These are phyloP conservation scores for Acer negundo DNA, from an alignment of 345 rosid species.

Conservation along the genomic window DNA sequence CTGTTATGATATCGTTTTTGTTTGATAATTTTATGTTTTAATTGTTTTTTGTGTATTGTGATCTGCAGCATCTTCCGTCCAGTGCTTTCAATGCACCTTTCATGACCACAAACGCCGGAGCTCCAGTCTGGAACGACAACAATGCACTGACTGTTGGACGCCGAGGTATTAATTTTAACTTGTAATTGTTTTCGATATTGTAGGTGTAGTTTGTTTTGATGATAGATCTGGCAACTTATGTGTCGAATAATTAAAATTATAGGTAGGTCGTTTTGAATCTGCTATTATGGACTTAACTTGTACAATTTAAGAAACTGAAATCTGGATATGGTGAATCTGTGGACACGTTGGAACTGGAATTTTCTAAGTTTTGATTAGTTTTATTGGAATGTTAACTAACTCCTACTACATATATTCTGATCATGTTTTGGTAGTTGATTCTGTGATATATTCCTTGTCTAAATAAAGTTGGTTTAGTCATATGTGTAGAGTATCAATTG, in stretches of 20 bases:
- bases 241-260: neutral
- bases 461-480: neutral
- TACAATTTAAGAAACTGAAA: neutral
- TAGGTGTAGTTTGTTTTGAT: neutral
- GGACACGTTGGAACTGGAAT: neutral
- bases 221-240: neutral
- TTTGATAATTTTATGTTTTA: neutral
- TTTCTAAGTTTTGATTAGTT: too few species aligned
- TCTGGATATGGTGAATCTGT: neutral
- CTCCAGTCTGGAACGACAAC: conserved; percentile 82
- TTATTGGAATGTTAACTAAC: neutral
- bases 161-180: conserved; percentile 48
- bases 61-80: conserved; percentile 62
- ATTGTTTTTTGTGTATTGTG: neutral
- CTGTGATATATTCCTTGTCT: neutral
- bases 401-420: neutral
- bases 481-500: neutral
- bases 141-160: conserved; percentile 77
- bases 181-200: neutral
- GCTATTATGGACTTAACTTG: neutral
- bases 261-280: neutral
- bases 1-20: neutral
- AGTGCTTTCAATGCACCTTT: conserved; percentile 63
- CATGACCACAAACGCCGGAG: conserved; percentile 81
- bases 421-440: neutral